phyloP scores from a whole-genome alignment of 139 green algal species.

The Tetraselmis chui region DNA sequence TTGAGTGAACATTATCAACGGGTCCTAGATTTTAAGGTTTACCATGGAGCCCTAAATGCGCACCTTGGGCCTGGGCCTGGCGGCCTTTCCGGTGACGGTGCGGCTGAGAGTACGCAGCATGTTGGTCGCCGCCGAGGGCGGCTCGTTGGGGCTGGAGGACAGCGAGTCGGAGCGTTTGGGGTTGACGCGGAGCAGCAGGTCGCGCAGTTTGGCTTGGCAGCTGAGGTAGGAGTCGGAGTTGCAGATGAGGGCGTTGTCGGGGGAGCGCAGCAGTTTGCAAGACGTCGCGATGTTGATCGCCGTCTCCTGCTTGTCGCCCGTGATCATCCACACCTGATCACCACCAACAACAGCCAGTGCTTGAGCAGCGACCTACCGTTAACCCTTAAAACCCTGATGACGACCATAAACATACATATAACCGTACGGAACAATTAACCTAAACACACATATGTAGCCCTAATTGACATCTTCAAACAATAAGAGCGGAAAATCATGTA shows the following conservation, averaged over 20 bases:
- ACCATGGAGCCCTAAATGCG: too few relatives aligned
- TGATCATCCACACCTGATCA: constrained; percentile 89
- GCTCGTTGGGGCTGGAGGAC: not conserved
- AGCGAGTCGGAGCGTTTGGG: not conserved
- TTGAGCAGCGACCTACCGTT: too few relatives aligned
- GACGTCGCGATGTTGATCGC: constrained; percentile 89
- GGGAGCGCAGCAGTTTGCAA: constrained; percentile 70
- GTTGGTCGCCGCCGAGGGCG: not conserved
- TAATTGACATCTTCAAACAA: too few relatives aligned
- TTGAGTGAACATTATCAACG: too few relatives aligned
- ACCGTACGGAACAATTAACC: too few relatives aligned
- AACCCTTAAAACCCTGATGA: too few relatives aligned
- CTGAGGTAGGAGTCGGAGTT: constrained; percentile 33
- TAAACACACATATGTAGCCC: too few relatives aligned
- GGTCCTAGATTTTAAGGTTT: too few relatives aligned
- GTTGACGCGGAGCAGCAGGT: constrained; percentile 13
- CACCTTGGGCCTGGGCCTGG: too few relatives aligned
- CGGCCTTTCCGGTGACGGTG: not conserved
- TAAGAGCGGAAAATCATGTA: too few relatives aligned
- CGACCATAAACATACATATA: too few relatives aligned
- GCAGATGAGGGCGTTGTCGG: constrained; percentile 51
- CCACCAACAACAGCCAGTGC: too few relatives aligned
- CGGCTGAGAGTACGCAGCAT: not conserved
- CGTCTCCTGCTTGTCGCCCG: constrained; percentile 81
- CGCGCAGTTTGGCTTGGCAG: constrained; percentile 7